phyloP scores from a whole-genome alignment of 2,329 filamentous ascomycete species.

The Monosporascus ibericus region DNA sequence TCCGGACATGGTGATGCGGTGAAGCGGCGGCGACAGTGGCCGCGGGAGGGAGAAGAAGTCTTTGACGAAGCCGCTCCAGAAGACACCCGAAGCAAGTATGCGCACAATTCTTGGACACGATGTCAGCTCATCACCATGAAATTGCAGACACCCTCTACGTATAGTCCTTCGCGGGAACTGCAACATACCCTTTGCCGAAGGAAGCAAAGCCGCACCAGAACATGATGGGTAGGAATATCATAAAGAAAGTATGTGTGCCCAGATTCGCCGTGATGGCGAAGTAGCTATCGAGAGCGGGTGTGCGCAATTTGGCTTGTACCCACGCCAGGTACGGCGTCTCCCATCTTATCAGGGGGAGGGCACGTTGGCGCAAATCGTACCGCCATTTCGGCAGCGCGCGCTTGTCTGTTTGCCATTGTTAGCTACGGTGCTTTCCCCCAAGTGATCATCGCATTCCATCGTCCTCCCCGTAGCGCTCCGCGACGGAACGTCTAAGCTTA shows the following conservation, averaged over 20 bases:
- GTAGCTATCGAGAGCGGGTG: constrained; percentile 85
- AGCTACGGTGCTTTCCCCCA: neutral
- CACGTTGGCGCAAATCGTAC: constrained; percentile 71
- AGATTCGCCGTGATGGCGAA: constrained; percentile 96
- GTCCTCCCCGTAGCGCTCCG: no score
- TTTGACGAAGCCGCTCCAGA: constrained; percentile 89
- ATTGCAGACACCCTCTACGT: constrained; percentile 7
- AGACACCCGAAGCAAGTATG: constrained; percentile 72
- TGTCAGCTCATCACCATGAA: neutral
- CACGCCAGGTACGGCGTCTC: constrained; percentile 92
- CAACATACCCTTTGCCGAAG: constrained; percentile 76
- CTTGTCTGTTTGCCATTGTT: constrained; percentile 54
- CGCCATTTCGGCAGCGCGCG: constrained; percentile 81
- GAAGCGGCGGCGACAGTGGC: constrained; percentile 83
- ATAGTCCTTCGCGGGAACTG: constrained; percentile 1
- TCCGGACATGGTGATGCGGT: constrained; percentile 95
- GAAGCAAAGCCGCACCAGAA: constrained; percentile 93
- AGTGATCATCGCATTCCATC: neutral
- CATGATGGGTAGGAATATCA: constrained; percentile 86
- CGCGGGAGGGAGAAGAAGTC: constrained; percentile 89
- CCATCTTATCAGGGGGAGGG: constrained; percentile 84
- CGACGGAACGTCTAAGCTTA: neutral
- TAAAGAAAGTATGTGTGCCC: constrained; percentile 97
- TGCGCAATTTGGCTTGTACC: constrained; percentile 74
- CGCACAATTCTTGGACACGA: constrained; percentile 54